Evolutionary conservation across 371 early-diverging fungal genomes (phyloP), one percentile per base, ranked within the genome.

Genomic region (Syncephalastrum contaminatum): DNA sequence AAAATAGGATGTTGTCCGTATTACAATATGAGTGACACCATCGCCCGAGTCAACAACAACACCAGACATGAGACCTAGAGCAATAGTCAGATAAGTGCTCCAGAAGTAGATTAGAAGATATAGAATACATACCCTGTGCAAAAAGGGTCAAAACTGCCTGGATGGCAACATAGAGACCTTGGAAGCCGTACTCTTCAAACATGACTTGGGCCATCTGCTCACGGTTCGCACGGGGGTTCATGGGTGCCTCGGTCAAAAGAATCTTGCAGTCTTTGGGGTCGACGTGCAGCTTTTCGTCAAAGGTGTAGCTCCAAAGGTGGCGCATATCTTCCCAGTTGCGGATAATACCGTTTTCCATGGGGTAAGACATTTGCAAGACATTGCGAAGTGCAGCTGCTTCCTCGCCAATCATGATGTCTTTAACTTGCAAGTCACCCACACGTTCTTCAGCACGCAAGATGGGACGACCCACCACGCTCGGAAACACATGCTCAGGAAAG

Each of bases 291-390:
- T 91, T 91, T 64, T 95, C 92, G 56, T 87, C 80, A 71, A 97
- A 97, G 14, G 98, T 97, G 64, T 98, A 96, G 75, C 96, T 89
- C 98, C 98, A 98, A 50, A 98, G 81, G 58, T 95, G 94, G 59
- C 86, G 77, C 99, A 97, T 97, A 69, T 98, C 97, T 51, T 96
- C 96, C 98, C 98, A 98, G 81, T 95, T 93, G 61, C 88, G 80
- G 51, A 97, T 89, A 54, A 98, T 93, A n/a, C 99, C 99, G 80
- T 97, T 96, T 72, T 97, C 96, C 91, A 98, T 90, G 8, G 99
- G 99, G 65, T 98, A 97, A 18, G 91, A 88, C 91, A 98, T 92
- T 71, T 96, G 90, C 39, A 98, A 82, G 63, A 88, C 88, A 53
- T 88, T 82, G 18, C 98, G 87, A 21, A 93, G 70, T 27, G 85